Conservation (phyloP, 805 yeast species). For the Candida rishiriensis region DNA sequence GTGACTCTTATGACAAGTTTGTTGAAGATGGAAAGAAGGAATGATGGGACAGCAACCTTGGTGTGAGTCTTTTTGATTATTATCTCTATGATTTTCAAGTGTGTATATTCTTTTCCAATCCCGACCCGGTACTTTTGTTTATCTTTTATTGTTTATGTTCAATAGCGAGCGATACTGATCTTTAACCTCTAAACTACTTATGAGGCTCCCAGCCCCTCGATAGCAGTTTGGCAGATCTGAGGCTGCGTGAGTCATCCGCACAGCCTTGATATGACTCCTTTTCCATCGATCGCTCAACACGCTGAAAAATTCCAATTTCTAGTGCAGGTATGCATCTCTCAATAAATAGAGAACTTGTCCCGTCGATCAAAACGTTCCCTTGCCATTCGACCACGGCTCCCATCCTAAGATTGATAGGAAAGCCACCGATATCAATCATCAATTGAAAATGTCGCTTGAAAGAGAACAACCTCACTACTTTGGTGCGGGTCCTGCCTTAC, state of each 20-base stretch:
- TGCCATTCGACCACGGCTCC: background rate
- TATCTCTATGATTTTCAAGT: background rate
- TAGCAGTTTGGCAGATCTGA: too few species aligned
- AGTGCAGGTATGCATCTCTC: too few species aligned
- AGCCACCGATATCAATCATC: background rate
- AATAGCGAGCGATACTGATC: background rate
- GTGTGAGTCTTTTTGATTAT: too few species aligned
- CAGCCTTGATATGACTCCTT: too few species aligned
- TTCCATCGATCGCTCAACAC: too few species aligned
- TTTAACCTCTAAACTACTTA: background rate
- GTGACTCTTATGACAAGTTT: slow-evolving; percentile 20
- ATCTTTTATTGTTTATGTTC: background rate
- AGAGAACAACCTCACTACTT: slow-evolving; percentile 78
- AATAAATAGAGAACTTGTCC: too few species aligned
- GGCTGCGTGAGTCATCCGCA: too few species aligned
- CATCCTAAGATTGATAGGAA: background rate
- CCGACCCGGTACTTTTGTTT: background rate
- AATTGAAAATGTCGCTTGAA: slow-evolving; percentile 34
- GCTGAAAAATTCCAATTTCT: too few species aligned
- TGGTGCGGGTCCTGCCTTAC: slow-evolving; percentile 98
- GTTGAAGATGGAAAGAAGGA: slow-evolving; percentile 27
- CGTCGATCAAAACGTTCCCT: too few species aligned
- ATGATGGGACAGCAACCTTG: slow-evolving; percentile 4
- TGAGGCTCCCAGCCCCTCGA: too few species aligned
- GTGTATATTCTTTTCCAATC: background rate